Conservation (phyloP, 164 flowering plant species). For the Sedum album region DNA sequence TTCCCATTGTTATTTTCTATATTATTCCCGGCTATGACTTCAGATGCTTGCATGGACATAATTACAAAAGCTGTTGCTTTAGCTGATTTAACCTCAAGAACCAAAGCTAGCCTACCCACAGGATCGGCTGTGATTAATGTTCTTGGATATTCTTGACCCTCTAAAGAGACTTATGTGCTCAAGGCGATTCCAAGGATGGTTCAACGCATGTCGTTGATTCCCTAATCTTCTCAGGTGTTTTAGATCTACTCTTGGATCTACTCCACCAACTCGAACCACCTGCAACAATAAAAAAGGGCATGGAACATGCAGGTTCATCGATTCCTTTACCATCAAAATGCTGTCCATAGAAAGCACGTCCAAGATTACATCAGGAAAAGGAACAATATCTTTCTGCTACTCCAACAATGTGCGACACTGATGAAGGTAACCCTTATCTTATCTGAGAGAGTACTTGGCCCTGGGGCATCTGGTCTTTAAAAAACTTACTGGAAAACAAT, state of each 20-base stretch:
- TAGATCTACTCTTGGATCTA: conserved; percentile 41
- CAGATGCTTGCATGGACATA: conserved; percentile 10
- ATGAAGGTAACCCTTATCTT: conserved; percentile 77
- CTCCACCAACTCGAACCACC: conserved; percentile 77
- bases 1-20: conserved; percentile 30
- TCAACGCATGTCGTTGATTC: conserved; percentile 27
- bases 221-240: too few species aligned
- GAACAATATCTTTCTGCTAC: conserved; percentile 39
- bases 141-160: conserved; percentile 61
- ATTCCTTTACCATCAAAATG: too few species aligned
- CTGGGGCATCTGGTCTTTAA: conserved; percentile 77
- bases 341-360: too few species aligned
- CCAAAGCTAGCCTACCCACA: conserved; percentile 48
- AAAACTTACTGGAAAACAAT: too few species aligned
- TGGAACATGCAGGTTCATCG: conserved; percentile 17
- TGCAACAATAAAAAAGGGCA: conserved; percentile 48
- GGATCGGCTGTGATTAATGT: conserved; percentile 41
- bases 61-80: too few species aligned
- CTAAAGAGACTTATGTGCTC: conserved; percentile 63
- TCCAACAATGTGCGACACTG: conserved; percentile 77
- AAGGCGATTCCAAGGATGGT: conserved; percentile 12
- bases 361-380: too few species aligned
- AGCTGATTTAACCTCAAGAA: too few species aligned
- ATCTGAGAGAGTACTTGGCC: conserved; percentile 80
- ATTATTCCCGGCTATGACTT: conserved; percentile 13